Evolutionary conservation across 768 basidiomycete species (phyloP).

Genomic region (Tricholoma flavovirens): DNA sequence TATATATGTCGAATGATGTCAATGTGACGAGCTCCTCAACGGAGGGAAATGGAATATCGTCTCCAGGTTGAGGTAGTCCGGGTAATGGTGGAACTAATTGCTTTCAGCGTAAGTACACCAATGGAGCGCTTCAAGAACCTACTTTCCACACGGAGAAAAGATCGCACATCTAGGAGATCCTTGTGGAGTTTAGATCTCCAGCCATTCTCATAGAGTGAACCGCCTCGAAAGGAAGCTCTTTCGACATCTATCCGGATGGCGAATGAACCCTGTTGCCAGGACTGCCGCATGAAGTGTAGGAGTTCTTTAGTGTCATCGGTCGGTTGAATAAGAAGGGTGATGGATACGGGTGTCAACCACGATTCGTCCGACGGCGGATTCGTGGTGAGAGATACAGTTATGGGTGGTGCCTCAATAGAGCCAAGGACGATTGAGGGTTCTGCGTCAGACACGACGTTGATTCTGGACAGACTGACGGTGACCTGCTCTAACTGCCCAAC

Average conservation of each 20-base stretch:
- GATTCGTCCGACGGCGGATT: slow-evolving; percentile 44
- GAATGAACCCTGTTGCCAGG: slow-evolving; percentile 51
- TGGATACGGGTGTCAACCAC: slow-evolving; percentile 55
- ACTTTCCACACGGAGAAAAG: slow-evolving; percentile 49
- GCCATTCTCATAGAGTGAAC: slow-evolving; percentile 31
- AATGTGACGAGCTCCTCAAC: slow-evolving; percentile 57
- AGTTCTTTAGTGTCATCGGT: slow-evolving; percentile 46
- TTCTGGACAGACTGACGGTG: slow-evolving; percentile 47
- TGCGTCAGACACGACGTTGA: slow-evolving; percentile 42
- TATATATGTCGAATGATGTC: slow-evolving; percentile 44
- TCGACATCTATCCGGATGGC: slow-evolving; percentile 39
- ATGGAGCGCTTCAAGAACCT: slow-evolving; percentile 20
- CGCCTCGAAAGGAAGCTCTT: slow-evolving; percentile 46
- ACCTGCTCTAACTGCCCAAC: slow-evolving; percentile 51
- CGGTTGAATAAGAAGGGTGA: slow-evolving; percentile 46
- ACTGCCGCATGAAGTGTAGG: slow-evolving; percentile 45
- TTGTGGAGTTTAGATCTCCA: slow-evolving; percentile 44
- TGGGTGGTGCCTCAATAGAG: slow-evolving; percentile 37
- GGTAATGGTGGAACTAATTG: slow-evolving; percentile 56
- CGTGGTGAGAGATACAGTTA: slow-evolving; percentile 52
- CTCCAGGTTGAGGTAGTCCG: slow-evolving; percentile 58
- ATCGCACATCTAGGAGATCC: slow-evolving; percentile 39
- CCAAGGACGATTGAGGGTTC: slow-evolving; percentile 38
- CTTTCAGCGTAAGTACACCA: slow-evolving; percentile 4
- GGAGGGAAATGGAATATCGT: slow-evolving; percentile 44